Evolutionary conservation across 2,329 filamentous ascomycete genomes (phyloP).

Genomic region (Aspergillus proliferans): DNA sequence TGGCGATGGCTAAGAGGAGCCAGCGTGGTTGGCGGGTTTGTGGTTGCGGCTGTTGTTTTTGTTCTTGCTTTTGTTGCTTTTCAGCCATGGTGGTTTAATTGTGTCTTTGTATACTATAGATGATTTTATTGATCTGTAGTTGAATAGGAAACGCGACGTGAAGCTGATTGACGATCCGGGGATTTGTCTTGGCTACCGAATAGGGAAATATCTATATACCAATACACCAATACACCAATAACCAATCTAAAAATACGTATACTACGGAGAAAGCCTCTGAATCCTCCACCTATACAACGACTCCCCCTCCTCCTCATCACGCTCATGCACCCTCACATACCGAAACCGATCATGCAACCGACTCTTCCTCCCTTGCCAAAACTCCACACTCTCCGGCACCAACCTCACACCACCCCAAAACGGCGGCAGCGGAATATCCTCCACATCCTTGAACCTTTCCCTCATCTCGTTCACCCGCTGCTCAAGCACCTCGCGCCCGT

Average conservation of each 20-base stretch:
- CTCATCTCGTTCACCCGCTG: constrained; percentile 71
- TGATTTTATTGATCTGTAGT: background rate
- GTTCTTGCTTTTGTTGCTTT: background rate
- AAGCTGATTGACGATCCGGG: background rate
- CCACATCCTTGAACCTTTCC: constrained; percentile 64
- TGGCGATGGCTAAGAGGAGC: constrained; percentile 55
- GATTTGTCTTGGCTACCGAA: constrained; percentile 8
- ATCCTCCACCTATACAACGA: constrained; percentile 42
- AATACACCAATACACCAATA: background rate
- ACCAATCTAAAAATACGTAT: background rate
- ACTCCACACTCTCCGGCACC: constrained; percentile 80
- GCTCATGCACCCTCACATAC: constrained; percentile 66
- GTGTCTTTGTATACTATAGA: background rate
- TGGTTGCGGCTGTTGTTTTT: background rate
- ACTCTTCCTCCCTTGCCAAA: constrained; percentile 89
- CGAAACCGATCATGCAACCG: constrained; percentile 89
- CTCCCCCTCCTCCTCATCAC: constrained; percentile 29
- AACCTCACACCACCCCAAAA: constrained; percentile 93
- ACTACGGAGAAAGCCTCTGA: constrained; percentile 35
- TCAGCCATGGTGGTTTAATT: background rate
- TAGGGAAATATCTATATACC: background rate
- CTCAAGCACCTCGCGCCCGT: constrained; percentile 69
- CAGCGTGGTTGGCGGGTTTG: constrained; percentile 27
- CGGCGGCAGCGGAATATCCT: constrained; percentile 80
- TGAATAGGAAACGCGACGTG: background rate